phyloP scores from a whole-genome alignment of 164 flowering plant species.

The Cinnamomum micranthum region DNA sequence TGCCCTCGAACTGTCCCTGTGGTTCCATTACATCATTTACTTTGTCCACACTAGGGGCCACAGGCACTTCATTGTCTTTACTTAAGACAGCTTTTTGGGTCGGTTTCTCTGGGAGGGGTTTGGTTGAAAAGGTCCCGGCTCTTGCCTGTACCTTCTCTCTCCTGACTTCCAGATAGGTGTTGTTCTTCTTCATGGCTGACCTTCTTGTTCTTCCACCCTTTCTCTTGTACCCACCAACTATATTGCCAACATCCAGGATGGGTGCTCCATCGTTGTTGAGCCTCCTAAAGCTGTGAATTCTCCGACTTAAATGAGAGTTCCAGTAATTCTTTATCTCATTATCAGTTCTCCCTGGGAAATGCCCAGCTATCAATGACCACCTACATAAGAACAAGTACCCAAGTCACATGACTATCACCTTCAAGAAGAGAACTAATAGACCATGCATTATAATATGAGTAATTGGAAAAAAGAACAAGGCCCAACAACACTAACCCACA shows the following conservation, averaged over 20 bases:
- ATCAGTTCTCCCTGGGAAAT: conserved; percentile 86
- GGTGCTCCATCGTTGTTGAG: conserved; percentile 13
- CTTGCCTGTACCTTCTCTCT: background rate
- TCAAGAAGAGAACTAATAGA: background rate
- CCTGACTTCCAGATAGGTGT: background rate
- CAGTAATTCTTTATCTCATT: conserved; percentile 89
- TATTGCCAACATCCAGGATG: conserved; percentile 14
- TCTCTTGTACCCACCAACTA: conserved; percentile 16
- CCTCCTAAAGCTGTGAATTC: conserved; percentile 45
- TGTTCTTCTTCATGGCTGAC: conserved; percentile 31
- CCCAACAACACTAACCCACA: background rate
- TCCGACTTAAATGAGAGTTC: conserved; percentile 80
- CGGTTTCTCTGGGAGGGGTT: conserved; percentile 3
- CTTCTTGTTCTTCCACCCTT: conserved; percentile 30
- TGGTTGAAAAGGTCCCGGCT: background rate
- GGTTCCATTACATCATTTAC: background rate
- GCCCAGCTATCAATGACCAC: conserved; percentile 84
- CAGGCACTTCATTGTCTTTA: background rate
- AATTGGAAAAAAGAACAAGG: too few relatives aligned
- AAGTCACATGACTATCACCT: background rate
- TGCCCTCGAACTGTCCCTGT: background rate
- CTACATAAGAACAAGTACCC: conserved; percentile 23
- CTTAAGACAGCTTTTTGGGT: background rate
- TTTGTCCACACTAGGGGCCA: background rate
- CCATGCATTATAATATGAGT: background rate